Evolutionary conservation across 2,329 filamentous ascomycete genomes (phyloP), one percentile per base, ranked within the genome.

Genomic region (Emergomyces africanus): DNA sequence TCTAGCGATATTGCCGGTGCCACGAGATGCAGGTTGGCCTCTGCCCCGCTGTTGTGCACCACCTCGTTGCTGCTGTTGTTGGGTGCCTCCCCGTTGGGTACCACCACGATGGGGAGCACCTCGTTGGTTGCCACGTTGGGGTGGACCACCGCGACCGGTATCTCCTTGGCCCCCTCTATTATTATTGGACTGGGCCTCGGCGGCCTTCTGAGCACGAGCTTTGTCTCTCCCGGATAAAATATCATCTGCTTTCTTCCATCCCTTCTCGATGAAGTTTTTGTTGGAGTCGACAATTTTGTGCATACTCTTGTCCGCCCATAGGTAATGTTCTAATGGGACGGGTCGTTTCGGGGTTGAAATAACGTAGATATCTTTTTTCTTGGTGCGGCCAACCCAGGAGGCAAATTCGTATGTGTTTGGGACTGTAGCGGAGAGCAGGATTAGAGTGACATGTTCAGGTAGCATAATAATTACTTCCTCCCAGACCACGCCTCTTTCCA

Each of bases 381-480:
- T 99, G 0, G 94, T 99, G 56, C 94, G 83, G 12, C 94, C 94
- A 28, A 99, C 92, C 94, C 94, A 99, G 0, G 91, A 97, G 1
- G 94, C 94, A 67, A 99, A 99, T 70, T 99, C 94, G 63, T 96
- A 84, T 0, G 94, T 97, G 70, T 99, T 99, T 1, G 94, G 94
- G 0, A 99, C 94, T 0, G 94, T 99, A 0, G 94, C 94, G 4
- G 94, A 99, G 2, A 99, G 81, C 1, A 97, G 78, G 65, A 99
- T 99, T 25, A 99, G 81, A 1, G 94, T 95, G 44, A 99, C 90
- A 74, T 99, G 94, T 70, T 96, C 91, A 0, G 94, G 94, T 59
- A 99, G 80, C 94, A 99, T 97, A 68, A 99, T 99, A 69, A 99
- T 99, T 67, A 99, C 94, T 74, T 99, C 94, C 73, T 99, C 94